Percentiles rank a stretch among this genome's conserved stretches.
Evolutionary conservation across 1,139 yeast species (phyloP).

Genomic region (Debaryomyces robertsiae): DNA sequence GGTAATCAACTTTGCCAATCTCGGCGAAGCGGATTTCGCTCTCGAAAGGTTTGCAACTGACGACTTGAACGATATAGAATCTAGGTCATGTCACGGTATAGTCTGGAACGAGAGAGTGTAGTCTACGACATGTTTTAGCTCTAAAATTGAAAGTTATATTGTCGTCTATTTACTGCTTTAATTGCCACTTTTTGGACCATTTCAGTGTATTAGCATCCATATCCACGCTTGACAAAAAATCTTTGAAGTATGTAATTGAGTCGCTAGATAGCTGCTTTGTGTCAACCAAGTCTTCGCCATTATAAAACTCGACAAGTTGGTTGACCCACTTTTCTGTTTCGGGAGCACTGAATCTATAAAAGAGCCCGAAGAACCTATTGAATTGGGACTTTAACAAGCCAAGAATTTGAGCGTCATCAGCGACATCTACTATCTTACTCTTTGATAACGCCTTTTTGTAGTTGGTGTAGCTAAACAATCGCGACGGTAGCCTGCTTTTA

Average conservation of each 20-base stretch:
- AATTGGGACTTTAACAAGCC: slow-evolving; percentile 15
- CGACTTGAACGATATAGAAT: slow-evolving; percentile 18
- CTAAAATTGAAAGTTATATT: too few relatives aligned
- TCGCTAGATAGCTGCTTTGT: slow-evolving; percentile 2
- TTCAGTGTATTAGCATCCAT: slow-evolving; percentile 7
- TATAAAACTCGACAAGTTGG: slow-evolving; percentile 13
- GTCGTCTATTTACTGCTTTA: slow-evolving; percentile 1
- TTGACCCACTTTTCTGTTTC: slow-evolving; percentile 15
- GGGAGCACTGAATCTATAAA: slow-evolving; percentile 14
- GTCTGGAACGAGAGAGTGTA: slow-evolving; percentile 17
- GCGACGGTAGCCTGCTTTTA: slow-evolving; percentile 14
- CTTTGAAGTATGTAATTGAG: slow-evolving; percentile 10
- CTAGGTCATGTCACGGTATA: slow-evolving; percentile 22
- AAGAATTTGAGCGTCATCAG: slow-evolving; percentile 8
- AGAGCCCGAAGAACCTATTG: slow-evolving; percentile 17
- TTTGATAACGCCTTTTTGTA: slow-evolving; percentile 13
- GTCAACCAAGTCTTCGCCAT: slow-evolving; percentile 2
- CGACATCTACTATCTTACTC: slow-evolving; percentile 7
- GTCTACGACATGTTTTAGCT: not conserved
- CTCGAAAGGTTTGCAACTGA: slow-evolving; percentile 27
- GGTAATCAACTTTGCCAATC: slow-evolving; percentile 62
- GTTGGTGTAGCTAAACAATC: slow-evolving; percentile 13
- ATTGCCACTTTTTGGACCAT: slow-evolving; percentile 9
- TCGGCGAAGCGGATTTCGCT: slow-evolving; percentile 63
- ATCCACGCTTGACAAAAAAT: slow-evolving; percentile 3